Conservation (phyloP, 306 rosid genomes). For the Begonia masoniana region DNA sequence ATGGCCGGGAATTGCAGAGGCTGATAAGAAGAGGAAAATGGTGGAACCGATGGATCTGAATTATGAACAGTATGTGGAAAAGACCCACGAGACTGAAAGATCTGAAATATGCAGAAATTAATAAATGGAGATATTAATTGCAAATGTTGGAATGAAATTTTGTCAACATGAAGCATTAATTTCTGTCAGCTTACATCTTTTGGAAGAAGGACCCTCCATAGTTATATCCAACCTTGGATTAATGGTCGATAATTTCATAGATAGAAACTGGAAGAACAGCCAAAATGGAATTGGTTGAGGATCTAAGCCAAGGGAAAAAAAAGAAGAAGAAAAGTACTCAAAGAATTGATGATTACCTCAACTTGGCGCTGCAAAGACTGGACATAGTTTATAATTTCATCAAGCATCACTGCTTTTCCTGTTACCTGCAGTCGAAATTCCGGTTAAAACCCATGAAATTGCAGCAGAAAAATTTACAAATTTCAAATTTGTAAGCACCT, state of each 20-base stretch:
- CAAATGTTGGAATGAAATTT: background rate
- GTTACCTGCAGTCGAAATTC: slow-evolving; percentile 40
- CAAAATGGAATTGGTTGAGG: slow-evolving; percentile 2
- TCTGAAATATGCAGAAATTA: slow-evolving; percentile 14
- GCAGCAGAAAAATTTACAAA: background rate
- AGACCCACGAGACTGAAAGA: slow-evolving; percentile 32
- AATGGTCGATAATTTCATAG: slow-evolving; percentile 48
- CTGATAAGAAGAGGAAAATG: slow-evolving; percentile 26
- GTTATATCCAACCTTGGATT: slow-evolving; percentile 42
- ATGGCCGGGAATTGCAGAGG: slow-evolving; percentile 25
- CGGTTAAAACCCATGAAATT: slow-evolving; percentile 4
- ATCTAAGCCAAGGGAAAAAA: background rate
- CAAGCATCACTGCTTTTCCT: slow-evolving; percentile 92
- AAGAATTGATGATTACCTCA: slow-evolving; percentile 28
- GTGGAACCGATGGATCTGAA: slow-evolving; percentile 19
- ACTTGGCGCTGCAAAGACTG: slow-evolving; percentile 64
- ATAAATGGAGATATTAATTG: background rate
- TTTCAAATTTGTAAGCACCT: slow-evolving; percentile 36
- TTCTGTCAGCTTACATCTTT: slow-evolving; percentile 27
- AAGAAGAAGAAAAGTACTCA: background rate
- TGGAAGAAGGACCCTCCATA: slow-evolving; percentile 33
- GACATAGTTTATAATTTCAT: slow-evolving; percentile 86
- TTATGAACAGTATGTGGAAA: slow-evolving; percentile 22
- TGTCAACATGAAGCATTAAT: background rate
- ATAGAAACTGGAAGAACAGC: slow-evolving; percentile 36